Evolutionary conservation across 192 early-diverging fungal species (phyloP), one percentile per base, ranked within the genome.

Genomic region (Phycomyces nitens): DNA sequence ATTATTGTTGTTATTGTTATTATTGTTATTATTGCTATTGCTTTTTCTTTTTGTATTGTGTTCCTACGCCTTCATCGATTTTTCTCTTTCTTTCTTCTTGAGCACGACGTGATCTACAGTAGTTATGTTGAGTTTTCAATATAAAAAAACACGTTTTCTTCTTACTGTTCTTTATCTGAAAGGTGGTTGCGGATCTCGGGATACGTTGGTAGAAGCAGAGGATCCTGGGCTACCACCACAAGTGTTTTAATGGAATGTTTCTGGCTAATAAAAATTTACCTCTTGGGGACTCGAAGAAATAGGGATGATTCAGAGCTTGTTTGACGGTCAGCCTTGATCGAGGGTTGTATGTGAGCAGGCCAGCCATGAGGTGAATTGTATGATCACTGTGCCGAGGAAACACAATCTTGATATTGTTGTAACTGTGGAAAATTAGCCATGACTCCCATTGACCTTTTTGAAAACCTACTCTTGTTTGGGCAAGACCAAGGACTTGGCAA

Each of bases 331-430:
- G 53, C 12, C 93, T 81, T 70, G 79, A 73, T 47, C 66, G 70
- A 5, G 92, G 93, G 44, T 90, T 79, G 58, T 92, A 94, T 0
- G 83, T 88, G n/a, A 95, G 75, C 44, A 95, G 57, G 9, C 77
- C 72, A 21, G 78, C 80, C 4, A 95, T 75, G 18, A 95, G 74
- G 11, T 81, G 72, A 14, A 85, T 58, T 0, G 87, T 86, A 20
- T 73, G 68, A 26, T 80, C 62, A 18, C 78, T 80, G 29, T 75
- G 79, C 16, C 79, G 68, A 8, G 73, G 76, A 58, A 89, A 87
- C 5, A 81, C 71, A 23, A 73, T 56, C 39, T 77, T 74, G 41
- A 91, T 70, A 58, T 83, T 83, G 61, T 83, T 87, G 66, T 78
- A 84, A 18, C 78, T 83, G 44, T 38, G 12, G 16, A 14, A 21